Evolutionary conservation across 2,329 filamentous ascomycete genomes (phyloP).

Genomic region (Sarocladiaceae sp.): DNA sequence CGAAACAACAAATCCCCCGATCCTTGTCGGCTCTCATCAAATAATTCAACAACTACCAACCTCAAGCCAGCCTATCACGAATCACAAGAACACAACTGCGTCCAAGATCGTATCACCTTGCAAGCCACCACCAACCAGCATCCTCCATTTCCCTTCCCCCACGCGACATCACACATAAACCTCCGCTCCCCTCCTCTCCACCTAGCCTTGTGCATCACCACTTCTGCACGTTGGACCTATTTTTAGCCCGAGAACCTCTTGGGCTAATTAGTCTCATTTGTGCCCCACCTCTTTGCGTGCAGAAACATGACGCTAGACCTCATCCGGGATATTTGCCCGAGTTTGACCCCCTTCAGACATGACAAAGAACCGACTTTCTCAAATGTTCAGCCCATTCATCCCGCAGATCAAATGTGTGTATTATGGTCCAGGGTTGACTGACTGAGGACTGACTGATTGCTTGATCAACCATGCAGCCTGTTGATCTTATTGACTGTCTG

Average conservation of each 20-base stretch:
- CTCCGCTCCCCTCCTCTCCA: neutral
- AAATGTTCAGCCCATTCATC: no score
- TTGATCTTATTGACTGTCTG: neutral
- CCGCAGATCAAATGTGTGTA: no score
- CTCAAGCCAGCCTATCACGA: neutral
- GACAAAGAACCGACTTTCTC: no score
- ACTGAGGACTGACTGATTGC: neutral
- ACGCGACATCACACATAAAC: neutral
- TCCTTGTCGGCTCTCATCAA: neutral
- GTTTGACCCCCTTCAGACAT: neutral
- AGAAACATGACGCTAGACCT: neutral
- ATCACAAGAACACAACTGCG: neutral
- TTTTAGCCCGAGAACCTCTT: slow-evolving; percentile 5
- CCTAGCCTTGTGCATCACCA: neutral
- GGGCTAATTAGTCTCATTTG: slow-evolving; percentile 5
- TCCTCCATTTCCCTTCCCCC: neutral
- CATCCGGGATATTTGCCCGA: slow-evolving; percentile 3
- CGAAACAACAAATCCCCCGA: neutral
- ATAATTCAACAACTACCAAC: neutral
- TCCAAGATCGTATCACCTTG: neutral
- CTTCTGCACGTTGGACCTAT: neutral
- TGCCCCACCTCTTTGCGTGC: neutral
- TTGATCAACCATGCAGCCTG: neutral
- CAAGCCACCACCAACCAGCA: neutral
- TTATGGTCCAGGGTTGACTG: no score